Evolutionary conservation across 2,329 filamentous ascomycete species (phyloP).

Genomic region (Penicillium sp.): DNA sequence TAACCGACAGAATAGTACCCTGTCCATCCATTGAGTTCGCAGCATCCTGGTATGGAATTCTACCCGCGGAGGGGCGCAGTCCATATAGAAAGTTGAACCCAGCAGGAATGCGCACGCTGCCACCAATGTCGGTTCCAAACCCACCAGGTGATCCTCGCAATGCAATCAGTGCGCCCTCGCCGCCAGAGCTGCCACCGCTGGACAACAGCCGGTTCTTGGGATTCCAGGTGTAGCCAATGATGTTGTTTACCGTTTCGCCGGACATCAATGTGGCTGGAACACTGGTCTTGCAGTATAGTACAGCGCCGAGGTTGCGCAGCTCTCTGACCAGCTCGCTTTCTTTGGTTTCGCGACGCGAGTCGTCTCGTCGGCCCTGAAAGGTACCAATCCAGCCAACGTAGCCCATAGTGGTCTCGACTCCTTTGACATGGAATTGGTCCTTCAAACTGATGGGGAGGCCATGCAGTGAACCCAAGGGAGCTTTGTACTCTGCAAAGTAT

Average conservation of each 20-base stretch:
- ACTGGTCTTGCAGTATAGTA: constrained; percentile 56
- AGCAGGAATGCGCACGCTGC: constrained; percentile 58
- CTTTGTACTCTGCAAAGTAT: constrained; percentile 43
- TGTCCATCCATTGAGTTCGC: constrained; percentile 65
- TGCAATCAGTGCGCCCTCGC: constrained; percentile 56
- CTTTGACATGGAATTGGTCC: constrained; percentile 50
- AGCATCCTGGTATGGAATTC: constrained; percentile 56
- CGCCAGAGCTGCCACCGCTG: constrained; percentile 58
- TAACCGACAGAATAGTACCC: constrained; percentile 59
- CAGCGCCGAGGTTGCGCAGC: constrained; percentile 53
- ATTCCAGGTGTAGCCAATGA: constrained; percentile 58
- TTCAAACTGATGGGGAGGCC: constrained; percentile 59
- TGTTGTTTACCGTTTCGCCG: constrained; percentile 61
- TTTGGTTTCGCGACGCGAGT: constrained; percentile 49
- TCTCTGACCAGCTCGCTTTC: constrained; percentile 60
- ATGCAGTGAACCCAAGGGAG: constrained; percentile 58
- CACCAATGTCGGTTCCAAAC: constrained; percentile 59
- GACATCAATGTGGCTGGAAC: constrained; percentile 57
- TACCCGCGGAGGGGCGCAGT: constrained; percentile 53
- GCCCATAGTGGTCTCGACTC: constrained; percentile 58
- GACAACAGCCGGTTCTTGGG: constrained; percentile 56
- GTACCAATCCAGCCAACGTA: constrained; percentile 65
- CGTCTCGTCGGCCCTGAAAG: constrained; percentile 55
- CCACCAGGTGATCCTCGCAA: constrained; percentile 54
- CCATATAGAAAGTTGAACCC: constrained; percentile 59